phyloP scores from a whole-genome alignment of 352 stramenopile species.

The Nothophytophthora sp. region DNA sequence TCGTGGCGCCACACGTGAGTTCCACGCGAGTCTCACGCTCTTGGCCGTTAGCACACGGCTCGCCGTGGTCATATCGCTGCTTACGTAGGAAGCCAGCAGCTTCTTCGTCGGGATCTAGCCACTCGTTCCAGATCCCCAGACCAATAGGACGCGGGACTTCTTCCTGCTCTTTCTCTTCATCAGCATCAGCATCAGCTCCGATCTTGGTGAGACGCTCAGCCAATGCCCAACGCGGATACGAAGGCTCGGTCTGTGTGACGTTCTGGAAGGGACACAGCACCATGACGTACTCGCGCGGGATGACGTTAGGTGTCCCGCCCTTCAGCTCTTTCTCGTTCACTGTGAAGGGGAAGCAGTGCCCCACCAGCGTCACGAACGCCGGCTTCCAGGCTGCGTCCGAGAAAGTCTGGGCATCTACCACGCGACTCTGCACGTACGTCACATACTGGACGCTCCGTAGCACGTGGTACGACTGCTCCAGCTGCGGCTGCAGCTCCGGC shows the following conservation, averaged over 20 bases:
- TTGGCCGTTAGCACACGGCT: conserved; percentile 87
- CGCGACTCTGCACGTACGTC: conserved; percentile 49
- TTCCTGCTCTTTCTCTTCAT: conserved; percentile 21
- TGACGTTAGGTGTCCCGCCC: conserved; percentile 73
- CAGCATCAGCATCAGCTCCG: conserved; percentile 1
- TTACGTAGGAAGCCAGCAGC: conserved; percentile 24
- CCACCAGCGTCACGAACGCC: conserved; percentile 59
- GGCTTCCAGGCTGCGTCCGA: conserved; percentile 35
- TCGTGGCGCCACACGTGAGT: conserved; percentile 74
- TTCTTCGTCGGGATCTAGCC: conserved; percentile 31
- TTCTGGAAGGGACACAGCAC: conserved; percentile 83
- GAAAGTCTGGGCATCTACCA: conserved; percentile 51
- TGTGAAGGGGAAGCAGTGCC: conserved; percentile 63
- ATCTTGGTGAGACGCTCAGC: conserved; percentile 48
- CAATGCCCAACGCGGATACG: conserved; percentile 51
- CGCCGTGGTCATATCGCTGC: conserved; percentile 77
- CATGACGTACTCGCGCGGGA: conserved; percentile 66
- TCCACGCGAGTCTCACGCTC: conserved; percentile 68
- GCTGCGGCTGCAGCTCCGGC: conserved; percentile 29
- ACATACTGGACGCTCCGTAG: conserved; percentile 48
- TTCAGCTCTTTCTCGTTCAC: conserved; percentile 78
- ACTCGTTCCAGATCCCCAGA: conserved; percentile 72
- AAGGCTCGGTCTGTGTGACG: conserved; percentile 69
- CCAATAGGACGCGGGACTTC: conserved; percentile 32
- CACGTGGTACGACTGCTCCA: conserved; percentile 53